A percentile compares a stretch with the other conserved stretches of the same genome.
Evolutionary conservation across 2,329 filamentous ascomycete species (phyloP).

Genomic region (Fusarium sororula): DNA sequence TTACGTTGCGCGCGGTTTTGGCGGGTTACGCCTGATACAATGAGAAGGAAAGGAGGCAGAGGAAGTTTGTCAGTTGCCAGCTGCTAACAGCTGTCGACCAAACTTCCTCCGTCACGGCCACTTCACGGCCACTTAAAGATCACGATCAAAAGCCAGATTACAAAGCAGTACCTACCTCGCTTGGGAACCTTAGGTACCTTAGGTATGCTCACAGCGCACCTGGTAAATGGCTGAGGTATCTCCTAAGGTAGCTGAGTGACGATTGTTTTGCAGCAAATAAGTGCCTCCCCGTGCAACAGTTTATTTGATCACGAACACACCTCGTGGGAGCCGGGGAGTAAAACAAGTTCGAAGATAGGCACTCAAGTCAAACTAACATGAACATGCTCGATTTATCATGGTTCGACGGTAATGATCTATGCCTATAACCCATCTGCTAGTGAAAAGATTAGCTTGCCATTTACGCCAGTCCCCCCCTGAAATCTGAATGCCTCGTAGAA

Average conservation of each 20-base stretch:
- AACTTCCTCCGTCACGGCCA: slow-evolving; percentile 9
- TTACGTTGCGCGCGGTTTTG: slow-evolving; percentile 1
- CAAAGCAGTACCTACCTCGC: background rate
- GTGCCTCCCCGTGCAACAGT: background rate
- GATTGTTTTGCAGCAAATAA: background rate
- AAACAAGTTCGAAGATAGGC: background rate
- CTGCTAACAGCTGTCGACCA: slow-evolving; percentile 25
- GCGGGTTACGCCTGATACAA: slow-evolving; percentile 7
- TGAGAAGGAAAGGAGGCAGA: background rate
- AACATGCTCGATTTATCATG: background rate
- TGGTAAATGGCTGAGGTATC: background rate
- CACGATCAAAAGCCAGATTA: background rate
- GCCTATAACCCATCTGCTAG: background rate
- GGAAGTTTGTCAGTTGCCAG: slow-evolving; percentile 20
- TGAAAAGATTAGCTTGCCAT: background rate
- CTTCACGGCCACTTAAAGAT: background rate
- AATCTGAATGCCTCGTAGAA: background rate
- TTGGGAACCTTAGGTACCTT: background rate
- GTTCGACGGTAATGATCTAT: background rate
- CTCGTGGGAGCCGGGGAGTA: background rate
- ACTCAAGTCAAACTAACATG: too few relatives aligned
- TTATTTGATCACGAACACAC: background rate
- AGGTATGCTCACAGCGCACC: background rate
- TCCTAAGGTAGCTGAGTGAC: background rate
- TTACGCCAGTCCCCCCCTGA: background rate